Evolutionary conservation across 2,329 filamentous ascomycete species (phyloP).

Genomic region (Clonostachys chloroleuca): DNA sequence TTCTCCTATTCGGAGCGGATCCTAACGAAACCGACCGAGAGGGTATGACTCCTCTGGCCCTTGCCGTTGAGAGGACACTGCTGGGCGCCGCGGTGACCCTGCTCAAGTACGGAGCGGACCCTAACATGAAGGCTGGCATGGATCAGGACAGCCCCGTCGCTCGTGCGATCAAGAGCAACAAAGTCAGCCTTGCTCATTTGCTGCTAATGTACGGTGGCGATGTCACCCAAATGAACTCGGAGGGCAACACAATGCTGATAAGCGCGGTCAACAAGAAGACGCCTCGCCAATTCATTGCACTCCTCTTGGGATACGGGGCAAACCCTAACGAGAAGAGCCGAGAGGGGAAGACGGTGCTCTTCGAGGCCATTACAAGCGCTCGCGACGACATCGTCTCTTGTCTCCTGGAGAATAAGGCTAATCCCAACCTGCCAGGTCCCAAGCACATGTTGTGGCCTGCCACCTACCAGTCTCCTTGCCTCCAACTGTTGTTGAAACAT

Average conservation of each 20-base stretch:
- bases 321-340: conserved; percentile 55
- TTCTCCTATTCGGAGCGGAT: conserved; percentile 53
- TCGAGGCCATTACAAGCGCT: conserved; percentile 53
- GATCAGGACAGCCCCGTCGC: conserved; percentile 52
- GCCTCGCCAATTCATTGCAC: conserved; percentile 48
- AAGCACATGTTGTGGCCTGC: conserved; percentile 67
- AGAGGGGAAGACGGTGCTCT: conserved; percentile 59
- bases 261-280: conserved; percentile 55
- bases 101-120: conserved; percentile 60
- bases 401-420: conserved; percentile 51
- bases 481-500: conserved; percentile 52
- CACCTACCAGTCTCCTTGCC: conserved; percentile 51
- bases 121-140: conserved; percentile 43
- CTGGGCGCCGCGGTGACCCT: conserved; percentile 53
- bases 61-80: conserved; percentile 46
- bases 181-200: conserved; percentile 52
- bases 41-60: conserved; percentile 45
- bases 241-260: conserved; percentile 58
- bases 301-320: conserved; percentile 55
- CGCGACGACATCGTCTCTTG: conserved; percentile 51
- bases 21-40: conserved; percentile 45
- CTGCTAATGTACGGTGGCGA: conserved; percentile 59
- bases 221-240: conserved; percentile 44
- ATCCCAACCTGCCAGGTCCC: conserved; percentile 64
- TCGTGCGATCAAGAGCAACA: conserved; percentile 43